Percentiles rank a stretch among this genome's conserved stretches.
Evolutionary conservation across 352 stramenopile genomes (phyloP).

Genomic region (Aphanomyces stellatus): DNA sequence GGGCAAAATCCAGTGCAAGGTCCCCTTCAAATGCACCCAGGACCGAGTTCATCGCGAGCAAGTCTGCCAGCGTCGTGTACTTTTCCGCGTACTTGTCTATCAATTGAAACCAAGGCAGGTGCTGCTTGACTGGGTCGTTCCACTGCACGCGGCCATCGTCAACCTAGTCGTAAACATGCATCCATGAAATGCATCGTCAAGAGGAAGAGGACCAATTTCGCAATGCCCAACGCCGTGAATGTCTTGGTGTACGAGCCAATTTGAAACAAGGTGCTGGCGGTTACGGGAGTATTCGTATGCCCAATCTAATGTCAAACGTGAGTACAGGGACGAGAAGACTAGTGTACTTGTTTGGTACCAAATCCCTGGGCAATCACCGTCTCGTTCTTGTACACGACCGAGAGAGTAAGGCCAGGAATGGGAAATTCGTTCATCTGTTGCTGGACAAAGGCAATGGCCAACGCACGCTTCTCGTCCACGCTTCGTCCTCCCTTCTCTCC

Average conservation of each 20-base stretch:
- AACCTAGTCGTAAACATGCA: conserved; percentile 20
- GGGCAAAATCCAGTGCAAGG: conserved; percentile 22
- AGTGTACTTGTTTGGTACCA: conserved; percentile 11
- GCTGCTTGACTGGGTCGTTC: conserved; percentile 43
- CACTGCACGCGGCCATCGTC: conserved; percentile 44
- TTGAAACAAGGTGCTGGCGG: conserved; percentile 44
- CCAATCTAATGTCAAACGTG: not conserved
- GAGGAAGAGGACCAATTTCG: conserved; percentile 26
- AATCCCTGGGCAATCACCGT: conserved; percentile 8
- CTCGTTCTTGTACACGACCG: conserved; percentile 15
- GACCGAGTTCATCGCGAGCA: conserved; percentile 50
- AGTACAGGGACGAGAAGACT: not conserved
- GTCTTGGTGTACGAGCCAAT: conserved; percentile 60
- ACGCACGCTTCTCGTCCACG: conserved; percentile 3
- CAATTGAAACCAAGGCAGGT: conserved; percentile 37
- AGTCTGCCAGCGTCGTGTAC: conserved; percentile 38
- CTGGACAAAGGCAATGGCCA: conserved; percentile 12
- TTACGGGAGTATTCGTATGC: conserved; percentile 25
- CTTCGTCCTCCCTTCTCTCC: no score
- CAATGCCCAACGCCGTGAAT: conserved; percentile 34
- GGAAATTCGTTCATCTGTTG: not conserved
- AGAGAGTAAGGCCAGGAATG: not conserved
- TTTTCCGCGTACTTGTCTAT: conserved; percentile 50
- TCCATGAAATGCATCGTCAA: not conserved
- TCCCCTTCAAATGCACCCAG: not conserved